Conservation (phyloP, 495 filamentous ascomycete genomes). For the Xylaria intraflava region DNA sequence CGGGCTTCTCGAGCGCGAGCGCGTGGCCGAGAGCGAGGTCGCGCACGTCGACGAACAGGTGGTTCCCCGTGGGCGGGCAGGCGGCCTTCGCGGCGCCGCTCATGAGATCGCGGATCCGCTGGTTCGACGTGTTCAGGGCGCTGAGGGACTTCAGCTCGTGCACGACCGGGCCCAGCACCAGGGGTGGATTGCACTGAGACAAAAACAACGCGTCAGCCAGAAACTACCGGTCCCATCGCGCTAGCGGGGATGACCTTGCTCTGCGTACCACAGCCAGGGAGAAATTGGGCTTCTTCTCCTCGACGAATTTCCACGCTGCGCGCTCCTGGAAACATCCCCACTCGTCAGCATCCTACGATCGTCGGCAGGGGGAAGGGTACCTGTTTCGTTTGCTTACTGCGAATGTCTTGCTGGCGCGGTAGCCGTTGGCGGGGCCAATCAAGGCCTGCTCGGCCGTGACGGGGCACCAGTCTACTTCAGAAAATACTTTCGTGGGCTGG, state of each 20-base stretch:
- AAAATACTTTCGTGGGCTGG: conserved; percentile 32
- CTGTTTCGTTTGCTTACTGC: no score
- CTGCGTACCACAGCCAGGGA: conserved; percentile 53
- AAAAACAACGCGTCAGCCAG: not conserved
- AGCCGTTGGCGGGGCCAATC: conserved; percentile 21
- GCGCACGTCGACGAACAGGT: conserved; percentile 61
- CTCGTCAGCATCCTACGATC: no score
- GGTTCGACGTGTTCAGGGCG: not conserved
- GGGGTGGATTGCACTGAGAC: conserved; percentile 45
- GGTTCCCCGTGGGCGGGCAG: conserved; percentile 49
- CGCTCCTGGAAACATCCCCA: no score
- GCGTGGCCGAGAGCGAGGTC: conserved; percentile 70
- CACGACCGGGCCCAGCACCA: conserved; percentile 67
- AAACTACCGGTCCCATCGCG: no score
- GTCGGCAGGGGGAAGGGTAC: no score
- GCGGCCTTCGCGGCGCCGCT: conserved; percentile 52
- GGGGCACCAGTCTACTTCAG: conserved; percentile 34
- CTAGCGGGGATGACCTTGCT: no score
- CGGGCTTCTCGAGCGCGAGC: conserved; percentile 56
- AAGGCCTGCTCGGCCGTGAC: conserved; percentile 32
- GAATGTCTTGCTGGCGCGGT: conserved; percentile 28
- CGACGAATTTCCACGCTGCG: conserved; percentile 76
- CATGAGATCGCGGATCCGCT: conserved; percentile 32
- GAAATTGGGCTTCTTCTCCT: conserved; percentile 73
- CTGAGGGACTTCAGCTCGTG: conserved; percentile 5